Evolutionary conservation across 352 stramenopile genomes (phyloP).

Genomic region (Blastocystis sp.): DNA sequence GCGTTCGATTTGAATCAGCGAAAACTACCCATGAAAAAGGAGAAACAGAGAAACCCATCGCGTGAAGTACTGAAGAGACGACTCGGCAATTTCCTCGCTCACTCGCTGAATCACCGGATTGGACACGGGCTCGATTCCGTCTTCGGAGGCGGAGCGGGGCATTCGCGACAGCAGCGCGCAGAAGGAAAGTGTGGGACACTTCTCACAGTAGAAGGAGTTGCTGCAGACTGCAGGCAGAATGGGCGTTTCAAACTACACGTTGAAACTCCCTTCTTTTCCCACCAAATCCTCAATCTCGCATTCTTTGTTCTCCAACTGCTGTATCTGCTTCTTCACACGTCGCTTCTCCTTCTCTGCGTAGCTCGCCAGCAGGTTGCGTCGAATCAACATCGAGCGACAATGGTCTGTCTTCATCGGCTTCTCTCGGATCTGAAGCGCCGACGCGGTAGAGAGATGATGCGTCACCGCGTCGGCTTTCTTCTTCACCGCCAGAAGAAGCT

Average conservation of each 20-base stretch:
- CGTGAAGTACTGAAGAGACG: slow-evolving; percentile 18
- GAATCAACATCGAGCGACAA: background rate
- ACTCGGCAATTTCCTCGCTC: background rate
- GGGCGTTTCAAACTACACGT: background rate
- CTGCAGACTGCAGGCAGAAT: slow-evolving; percentile 16
- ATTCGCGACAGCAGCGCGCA: slow-evolving; percentile 17
- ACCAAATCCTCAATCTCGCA: slow-evolving; percentile 47
- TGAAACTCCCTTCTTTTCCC: background rate
- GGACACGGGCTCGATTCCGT: background rate
- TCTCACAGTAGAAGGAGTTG: slow-evolving; percentile 25
- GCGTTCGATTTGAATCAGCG: slow-evolving; percentile 56
- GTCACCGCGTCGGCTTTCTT: background rate
- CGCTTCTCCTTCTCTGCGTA: background rate
- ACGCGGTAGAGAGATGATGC: background rate
- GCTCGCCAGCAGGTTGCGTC: slow-evolving; percentile 32
- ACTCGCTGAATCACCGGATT: background rate
- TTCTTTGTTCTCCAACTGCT: background rate
- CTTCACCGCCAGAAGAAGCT: slow-evolving; percentile 11
- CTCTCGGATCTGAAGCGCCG: background rate
- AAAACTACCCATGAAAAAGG: slow-evolving; percentile 9
- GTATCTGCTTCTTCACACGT: background rate
- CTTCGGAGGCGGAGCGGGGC: background rate
- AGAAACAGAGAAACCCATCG: slow-evolving; percentile 18
- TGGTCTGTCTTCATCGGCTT: background rate
- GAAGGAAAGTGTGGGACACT: slow-evolving; percentile 12